A percentile compares a stretch with the other conserved stretches of the same genome.
Conservation (phyloP, 1,284 basidiomycete genomes). For the Ceratobasidium theobromae region DNA sequence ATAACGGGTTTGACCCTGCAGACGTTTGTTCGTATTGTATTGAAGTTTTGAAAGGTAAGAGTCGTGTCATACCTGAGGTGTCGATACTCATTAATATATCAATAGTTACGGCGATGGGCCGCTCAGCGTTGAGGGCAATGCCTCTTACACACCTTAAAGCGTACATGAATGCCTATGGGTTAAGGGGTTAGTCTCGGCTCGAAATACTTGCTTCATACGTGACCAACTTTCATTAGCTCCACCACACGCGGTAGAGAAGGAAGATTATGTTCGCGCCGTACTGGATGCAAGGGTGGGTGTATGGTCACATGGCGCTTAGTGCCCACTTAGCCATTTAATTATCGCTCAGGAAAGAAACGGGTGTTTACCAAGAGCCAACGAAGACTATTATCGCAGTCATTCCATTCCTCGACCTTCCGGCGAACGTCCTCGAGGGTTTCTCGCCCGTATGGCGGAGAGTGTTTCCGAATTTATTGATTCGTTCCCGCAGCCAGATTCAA, state of each 20-base stretch:
- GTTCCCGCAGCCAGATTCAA: constrained; percentile 10
- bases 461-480: constrained; percentile 1
- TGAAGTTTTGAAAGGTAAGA: constrained; percentile 14
- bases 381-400: constrained; percentile 8
- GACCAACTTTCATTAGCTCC: background rate
- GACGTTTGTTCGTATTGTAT: constrained; percentile 25
- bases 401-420: constrained; percentile 15
- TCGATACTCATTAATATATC: background rate
- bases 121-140: background rate
- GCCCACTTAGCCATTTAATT: background rate
- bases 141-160: constrained; percentile 21
- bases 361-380: constrained; percentile 10
- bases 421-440: constrained; percentile 11
- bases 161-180: constrained; percentile 17
- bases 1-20: constrained; percentile 22
- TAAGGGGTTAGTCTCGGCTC: background rate
- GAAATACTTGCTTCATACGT: background rate
- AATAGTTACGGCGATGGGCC: constrained; percentile 16
- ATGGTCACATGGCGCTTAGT: background rate
- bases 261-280: constrained; percentile 11
- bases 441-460: constrained; percentile 9
- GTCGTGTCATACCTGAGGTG: background rate
- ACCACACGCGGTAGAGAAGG: constrained; percentile 16
- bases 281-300: constrained; percentile 5
- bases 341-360: constrained; percentile 15